Conservation (phyloP, 139 green algal genomes). For the Pleodorina starrii region DNA sequence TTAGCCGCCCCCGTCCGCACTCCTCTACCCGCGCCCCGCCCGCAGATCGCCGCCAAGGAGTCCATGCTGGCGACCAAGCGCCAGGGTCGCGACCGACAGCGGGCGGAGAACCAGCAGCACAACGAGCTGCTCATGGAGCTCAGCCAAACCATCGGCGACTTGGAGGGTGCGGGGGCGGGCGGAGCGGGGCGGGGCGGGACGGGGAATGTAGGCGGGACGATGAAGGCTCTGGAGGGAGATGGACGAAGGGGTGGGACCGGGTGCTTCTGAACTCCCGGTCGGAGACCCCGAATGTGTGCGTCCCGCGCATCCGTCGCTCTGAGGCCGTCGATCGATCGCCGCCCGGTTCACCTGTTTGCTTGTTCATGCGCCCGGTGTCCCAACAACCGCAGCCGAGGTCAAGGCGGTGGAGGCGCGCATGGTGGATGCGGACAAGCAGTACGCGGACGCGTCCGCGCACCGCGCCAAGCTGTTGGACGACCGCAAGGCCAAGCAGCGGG, state of each 20-base stretch:
- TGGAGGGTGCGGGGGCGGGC: constrained; percentile 19
- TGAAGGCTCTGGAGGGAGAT: too few species aligned
- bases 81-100: constrained; percentile 38
- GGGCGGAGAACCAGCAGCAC: constrained; percentile 10
- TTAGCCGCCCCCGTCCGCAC: too few species aligned
- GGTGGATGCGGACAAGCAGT: not conserved
- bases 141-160: constrained; percentile 52
- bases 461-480: not conserved
- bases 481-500: constrained; percentile 13
- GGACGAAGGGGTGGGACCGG: too few species aligned
- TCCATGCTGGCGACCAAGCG: constrained; percentile 50
- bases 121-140: constrained; percentile 56
- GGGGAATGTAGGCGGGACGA: too few species aligned
- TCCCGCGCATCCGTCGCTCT: too few species aligned
- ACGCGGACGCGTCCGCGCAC: constrained; percentile 2
- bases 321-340: too few species aligned
- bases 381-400: constrained; percentile 40
- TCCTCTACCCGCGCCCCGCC: too few species aligned
- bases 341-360: too few species aligned
- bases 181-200: too few species aligned
- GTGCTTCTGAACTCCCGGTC: too few species aligned
- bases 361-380: too few species aligned
- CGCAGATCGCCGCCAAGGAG: constrained; percentile 27
- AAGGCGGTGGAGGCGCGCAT: constrained; percentile 27
- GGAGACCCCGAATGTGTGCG: too few species aligned